A percentile compares a stretch with the other conserved stretches of the same genome.
Conservation (phyloP, 148 eudicot genomes). For the Camellia japonica region DNA sequence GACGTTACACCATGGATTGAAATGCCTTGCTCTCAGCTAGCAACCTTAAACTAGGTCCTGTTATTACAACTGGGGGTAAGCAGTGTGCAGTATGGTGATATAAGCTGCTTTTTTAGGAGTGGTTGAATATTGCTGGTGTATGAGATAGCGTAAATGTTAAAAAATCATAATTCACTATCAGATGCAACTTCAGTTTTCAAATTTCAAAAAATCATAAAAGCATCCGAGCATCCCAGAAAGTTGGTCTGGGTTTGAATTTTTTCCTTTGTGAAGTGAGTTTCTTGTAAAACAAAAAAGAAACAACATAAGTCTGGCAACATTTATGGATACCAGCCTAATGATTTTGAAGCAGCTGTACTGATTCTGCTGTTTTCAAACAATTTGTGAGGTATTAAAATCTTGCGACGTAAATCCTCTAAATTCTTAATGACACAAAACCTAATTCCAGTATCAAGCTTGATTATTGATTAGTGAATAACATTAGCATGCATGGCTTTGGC, state of each 20-base stretch:
- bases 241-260: neutral
- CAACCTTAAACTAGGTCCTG: neutral
- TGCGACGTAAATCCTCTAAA: neutral
- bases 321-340: neutral
- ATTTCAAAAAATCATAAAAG: neutral
- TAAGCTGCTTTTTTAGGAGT: neutral
- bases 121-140: neutral
- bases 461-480: neutral
- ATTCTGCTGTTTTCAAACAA: neutral
- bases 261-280: neutral
- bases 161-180: neutral
- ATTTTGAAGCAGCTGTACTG: neutral
- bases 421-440: neutral
- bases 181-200: neutral
- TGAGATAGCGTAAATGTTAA: neutral
- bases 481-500: conserved; percentile 1
- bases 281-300: neutral
- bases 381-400: neutral
- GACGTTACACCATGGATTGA: neutral
- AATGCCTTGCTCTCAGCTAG: neutral
- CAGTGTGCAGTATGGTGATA: neutral
- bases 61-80: neutral
- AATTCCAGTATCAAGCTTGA: neutral
- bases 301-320: neutral
- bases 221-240: neutral